Evolutionary conservation across 2,329 filamentous ascomycete species (phyloP).

Genomic region (Cadophora malorum): DNA sequence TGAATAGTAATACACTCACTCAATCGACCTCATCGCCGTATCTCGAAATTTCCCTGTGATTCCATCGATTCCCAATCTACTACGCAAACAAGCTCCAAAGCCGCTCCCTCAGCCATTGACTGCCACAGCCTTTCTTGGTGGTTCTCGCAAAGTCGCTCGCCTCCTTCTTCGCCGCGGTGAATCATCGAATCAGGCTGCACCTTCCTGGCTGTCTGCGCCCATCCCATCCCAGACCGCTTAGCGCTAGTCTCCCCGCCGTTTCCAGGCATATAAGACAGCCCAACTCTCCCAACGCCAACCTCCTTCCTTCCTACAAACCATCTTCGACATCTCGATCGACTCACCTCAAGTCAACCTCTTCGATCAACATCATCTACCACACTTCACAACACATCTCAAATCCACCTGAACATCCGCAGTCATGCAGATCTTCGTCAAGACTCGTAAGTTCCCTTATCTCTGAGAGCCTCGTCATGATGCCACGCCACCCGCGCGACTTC

Average conservation of each 20-base stretch:
- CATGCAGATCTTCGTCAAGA: constrained; percentile 99
- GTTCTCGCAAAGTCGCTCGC: not conserved
- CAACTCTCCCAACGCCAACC: not conserved
- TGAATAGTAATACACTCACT: not conserved
- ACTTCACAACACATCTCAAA: constrained; percentile 23
- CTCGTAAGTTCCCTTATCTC: constrained; percentile 65
- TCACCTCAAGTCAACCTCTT: constrained; percentile 19
- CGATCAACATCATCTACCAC: constrained; percentile 25
- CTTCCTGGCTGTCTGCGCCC: not conserved
- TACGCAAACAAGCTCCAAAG: not conserved
- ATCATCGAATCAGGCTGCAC: constrained; percentile 17
- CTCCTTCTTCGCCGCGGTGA: constrained; percentile 7
- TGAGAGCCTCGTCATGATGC: constrained; percentile 44
- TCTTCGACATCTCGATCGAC: constrained; percentile 17
- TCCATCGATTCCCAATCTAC: not conserved
- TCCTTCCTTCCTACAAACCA: constrained; percentile 18
- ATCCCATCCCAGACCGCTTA: not conserved
- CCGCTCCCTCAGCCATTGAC: not conserved
- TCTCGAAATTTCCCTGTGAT: constrained; percentile 16
- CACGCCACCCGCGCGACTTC: constrained; percentile 55
- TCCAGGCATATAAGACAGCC: constrained; percentile 11
- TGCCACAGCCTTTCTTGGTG: not conserved
- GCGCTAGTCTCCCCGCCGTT: constrained; percentile 9
- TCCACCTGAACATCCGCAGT: constrained; percentile 31
- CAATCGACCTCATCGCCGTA: not conserved